Base-by-base conservation (phyloP, 345 rosid species). In the Draba incana region DNA sequence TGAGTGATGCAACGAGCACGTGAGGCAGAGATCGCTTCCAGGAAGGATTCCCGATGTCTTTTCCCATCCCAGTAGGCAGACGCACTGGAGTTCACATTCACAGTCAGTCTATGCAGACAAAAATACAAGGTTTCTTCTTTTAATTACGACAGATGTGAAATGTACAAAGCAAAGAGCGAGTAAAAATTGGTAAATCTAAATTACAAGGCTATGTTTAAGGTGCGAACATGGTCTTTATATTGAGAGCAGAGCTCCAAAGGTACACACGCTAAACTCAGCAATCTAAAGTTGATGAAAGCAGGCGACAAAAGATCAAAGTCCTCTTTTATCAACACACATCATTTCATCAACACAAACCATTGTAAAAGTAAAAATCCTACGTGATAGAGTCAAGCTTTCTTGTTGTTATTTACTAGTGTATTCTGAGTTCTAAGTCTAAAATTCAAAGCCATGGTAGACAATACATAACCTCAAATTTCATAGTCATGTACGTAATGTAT, bases 21-120 rank as follows among this genome's bases (percentile, higher is more conserved):
- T 93, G 92, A 24, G 84, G 82, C 79, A 93, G 77, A 25, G 96
- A 85, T 50, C 80, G 90, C 79, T 79, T 87, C 98, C 98, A 90
- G 30, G 88, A 70, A 51, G 97, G 97, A 62, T 81, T 83, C 46
- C 88, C 88, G 37, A 64, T 61, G 66, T 87, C 94, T 75, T 85
- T 90, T 60, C 71, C 83, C 23, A 74, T 60, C 66, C 82, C 94
- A 84, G 59, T 78, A 25, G 69, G 80, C 69, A 81, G 69, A 75
- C 76, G 74, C 48, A 53, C 96, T 87, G 77, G 52, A 72, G 4
- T 48, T 33, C 75, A 71, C n/a, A 52, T 14, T 12, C 66, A 56
- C 28, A 78, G 78, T 57, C 65, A 75, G 41, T 51, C 69, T n/a
- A 48, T 25, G 65, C 41, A 11, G 49, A 33, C 52, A 31, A 59